phyloP scores from a whole-genome alignment of 176 grass and related monocot species.

The Chloris gayana region DNA sequence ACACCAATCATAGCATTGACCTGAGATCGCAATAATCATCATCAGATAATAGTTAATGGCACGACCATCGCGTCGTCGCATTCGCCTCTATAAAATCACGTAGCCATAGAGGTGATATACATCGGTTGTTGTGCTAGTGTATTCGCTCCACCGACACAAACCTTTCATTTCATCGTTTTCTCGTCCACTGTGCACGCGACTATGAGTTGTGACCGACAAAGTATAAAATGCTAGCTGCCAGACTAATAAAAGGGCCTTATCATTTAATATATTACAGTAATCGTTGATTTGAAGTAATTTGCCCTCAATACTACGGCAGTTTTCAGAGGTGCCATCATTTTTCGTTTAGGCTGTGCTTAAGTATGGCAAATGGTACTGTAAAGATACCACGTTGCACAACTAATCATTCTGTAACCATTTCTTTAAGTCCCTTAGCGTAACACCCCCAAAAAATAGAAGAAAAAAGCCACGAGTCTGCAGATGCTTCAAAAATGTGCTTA shows the following conservation, averaged over 20 bases:
- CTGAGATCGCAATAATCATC: not conserved
- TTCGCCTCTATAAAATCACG: constrained; percentile 17
- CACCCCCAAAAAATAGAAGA: no score
- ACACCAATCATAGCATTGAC: not conserved
- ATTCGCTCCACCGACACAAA: constrained; percentile 37
- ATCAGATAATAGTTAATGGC: not conserved
- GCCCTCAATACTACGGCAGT: not conserved
- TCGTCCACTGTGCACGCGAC: constrained; percentile 6
- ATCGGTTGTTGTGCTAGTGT: constrained; percentile 21
- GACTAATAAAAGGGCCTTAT: not conserved
- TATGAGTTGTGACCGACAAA: constrained; percentile 1
- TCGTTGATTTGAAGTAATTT: not conserved
- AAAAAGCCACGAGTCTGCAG: not conserved
- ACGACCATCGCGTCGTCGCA: not conserved
- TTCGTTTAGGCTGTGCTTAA: no score
- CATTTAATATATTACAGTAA: not conserved
- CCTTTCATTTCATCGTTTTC: not conserved
- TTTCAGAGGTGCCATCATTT: not conserved
- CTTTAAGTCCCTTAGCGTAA: no score
- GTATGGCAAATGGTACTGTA: no score
- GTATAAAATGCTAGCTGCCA: not conserved
- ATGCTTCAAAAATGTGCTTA: not conserved
- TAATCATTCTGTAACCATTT: no score
- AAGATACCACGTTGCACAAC: no score
- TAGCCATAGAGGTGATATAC: not conserved